These are phyloP conservation scores for Aspergillus ibericus DNA, from an alignment of 2,329 filamentous ascomycete genomes.

Conservation along the genomic window DNA sequence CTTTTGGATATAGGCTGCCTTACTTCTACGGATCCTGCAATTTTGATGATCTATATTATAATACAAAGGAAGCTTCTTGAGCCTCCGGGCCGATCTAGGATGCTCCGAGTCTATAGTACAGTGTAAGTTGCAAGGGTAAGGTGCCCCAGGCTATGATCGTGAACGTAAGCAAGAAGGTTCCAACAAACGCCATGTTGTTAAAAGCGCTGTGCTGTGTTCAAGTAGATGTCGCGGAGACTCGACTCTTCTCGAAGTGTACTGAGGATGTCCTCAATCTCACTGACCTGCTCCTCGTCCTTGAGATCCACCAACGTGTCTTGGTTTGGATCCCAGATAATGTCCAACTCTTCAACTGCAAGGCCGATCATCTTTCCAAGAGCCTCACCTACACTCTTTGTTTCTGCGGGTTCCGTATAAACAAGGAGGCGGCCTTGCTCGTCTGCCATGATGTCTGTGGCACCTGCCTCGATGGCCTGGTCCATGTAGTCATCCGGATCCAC, in stretches of 20 bases:
- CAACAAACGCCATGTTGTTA: slow-evolving; percentile 8
- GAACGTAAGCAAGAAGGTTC: neutral
- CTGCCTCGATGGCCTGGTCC: slow-evolving; percentile 80
- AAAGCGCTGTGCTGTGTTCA: slow-evolving; percentile 55
- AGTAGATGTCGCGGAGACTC: slow-evolving; percentile 76
- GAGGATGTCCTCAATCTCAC: slow-evolving; percentile 61
- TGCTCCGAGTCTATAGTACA: neutral
- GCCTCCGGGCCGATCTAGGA: neutral
- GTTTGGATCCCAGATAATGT: slow-evolving; percentile 84
- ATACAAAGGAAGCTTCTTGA: neutral
- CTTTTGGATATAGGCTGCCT: too few species aligned
- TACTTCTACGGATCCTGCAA: too few species aligned
- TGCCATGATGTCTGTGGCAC: slow-evolving; percentile 58
- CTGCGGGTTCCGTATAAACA: slow-evolving; percentile 67
- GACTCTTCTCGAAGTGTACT: slow-evolving; percentile 59
- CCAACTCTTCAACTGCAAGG: slow-evolving; percentile 68
- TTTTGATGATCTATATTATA: slow-evolving; percentile 1
- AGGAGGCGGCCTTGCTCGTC: slow-evolving; percentile 70
- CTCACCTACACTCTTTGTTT: slow-evolving; percentile 64
- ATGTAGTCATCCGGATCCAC: slow-evolving; percentile 69
- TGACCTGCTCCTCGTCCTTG: slow-evolving; percentile 56
- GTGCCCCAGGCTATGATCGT: neutral
- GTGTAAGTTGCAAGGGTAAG: neutral
- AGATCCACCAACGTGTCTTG: slow-evolving; percentile 71
- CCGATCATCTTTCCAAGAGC: slow-evolving; percentile 62